Base-by-base conservation (phyloP, 1,284 basidiomycete genomes). In the Malassezia japonica region DNA sequence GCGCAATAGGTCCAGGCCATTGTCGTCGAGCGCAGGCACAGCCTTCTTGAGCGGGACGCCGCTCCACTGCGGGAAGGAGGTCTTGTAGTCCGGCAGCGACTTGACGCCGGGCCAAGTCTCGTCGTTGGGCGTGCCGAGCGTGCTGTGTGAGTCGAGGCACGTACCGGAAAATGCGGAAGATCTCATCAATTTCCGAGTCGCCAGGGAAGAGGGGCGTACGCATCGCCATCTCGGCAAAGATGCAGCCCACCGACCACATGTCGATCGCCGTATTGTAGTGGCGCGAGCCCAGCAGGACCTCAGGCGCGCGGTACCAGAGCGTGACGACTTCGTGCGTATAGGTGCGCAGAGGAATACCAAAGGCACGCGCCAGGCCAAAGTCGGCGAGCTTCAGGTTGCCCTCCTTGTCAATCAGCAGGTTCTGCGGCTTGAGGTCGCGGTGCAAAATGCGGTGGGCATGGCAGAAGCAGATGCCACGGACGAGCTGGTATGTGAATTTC, bases 181-280 rank as follows among this genome's bases (percentile, higher is more conserved):
- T 98, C 77, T 98, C 91, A 76, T 98, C 92, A 67, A 98, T 98
- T 76, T 98, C 92, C 24, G 90, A 95, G 76, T 98, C 92, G 8
- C 94, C 92, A 12, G 92, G 90, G 80, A 96, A 96, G 21, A 96
- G 79, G 1, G 92, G 91, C 61, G 83, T 81, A 21, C 89, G 84
- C 80, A 86, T 83, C 48, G 86, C 82, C 88, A 92, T 91, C 75
- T 92, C 88, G 7, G 88, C 88, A 56, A 72, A 68, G 68, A 92
- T 92, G 64, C 87, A 89, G 15, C 91, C 92, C 21, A 95, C 90
- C 39, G 86, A 90, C 92, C 92, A 98, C 82, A 96, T 92, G 75
- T 98, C 94, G 67, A 96, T 88, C 25, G 87, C 68, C 3, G 94
- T 98, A 18, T 86, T 85, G 76, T 98, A 98, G 72, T 95, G 90